These are phyloP conservation scores for Pseudogymnoascus sp. DNA, from an alignment of 2,329 filamentous ascomycete species.

Conservation along the genomic window DNA sequence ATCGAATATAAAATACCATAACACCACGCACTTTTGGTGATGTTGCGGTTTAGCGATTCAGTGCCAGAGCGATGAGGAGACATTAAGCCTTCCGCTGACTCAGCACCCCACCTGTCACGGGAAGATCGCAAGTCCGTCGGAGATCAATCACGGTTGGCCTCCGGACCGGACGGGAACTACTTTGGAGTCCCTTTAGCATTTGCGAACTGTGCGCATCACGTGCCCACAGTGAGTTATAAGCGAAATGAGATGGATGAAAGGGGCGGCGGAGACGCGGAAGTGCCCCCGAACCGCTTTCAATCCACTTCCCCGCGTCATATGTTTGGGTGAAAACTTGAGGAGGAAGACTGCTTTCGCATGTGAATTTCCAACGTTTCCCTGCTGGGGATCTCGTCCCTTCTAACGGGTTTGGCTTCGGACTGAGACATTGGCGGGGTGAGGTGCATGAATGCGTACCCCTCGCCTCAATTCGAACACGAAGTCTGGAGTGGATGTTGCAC, in stretches of 20 bases:
- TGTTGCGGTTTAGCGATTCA: background rate
- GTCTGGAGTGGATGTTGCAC: background rate
- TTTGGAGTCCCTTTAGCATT: background rate
- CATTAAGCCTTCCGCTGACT: background rate
- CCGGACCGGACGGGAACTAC: background rate
- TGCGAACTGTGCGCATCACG: background rate
- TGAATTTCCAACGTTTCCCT: background rate
- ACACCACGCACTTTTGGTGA: background rate
- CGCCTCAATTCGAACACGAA: background rate
- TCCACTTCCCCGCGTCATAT: background rate
- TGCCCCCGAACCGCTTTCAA: background rate
- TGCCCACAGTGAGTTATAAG: background rate
- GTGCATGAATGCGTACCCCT: background rate
- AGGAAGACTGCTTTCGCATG: background rate
- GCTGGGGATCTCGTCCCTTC: background rate
- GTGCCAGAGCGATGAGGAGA: background rate
- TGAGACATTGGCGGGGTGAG: background rate
- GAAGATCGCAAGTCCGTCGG: constrained; percentile 1
- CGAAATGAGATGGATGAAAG: background rate
- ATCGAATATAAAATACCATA: background rate
- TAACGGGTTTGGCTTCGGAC: background rate
- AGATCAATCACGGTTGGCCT: background rate
- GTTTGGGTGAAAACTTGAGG: background rate
- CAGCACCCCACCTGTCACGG: constrained; percentile 1
- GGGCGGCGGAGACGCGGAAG: background rate